These are phyloP conservation scores for Podospora tetraspora DNA, from an alignment of 495 filamentous ascomycete genomes.

Conservation along the genomic window DNA sequence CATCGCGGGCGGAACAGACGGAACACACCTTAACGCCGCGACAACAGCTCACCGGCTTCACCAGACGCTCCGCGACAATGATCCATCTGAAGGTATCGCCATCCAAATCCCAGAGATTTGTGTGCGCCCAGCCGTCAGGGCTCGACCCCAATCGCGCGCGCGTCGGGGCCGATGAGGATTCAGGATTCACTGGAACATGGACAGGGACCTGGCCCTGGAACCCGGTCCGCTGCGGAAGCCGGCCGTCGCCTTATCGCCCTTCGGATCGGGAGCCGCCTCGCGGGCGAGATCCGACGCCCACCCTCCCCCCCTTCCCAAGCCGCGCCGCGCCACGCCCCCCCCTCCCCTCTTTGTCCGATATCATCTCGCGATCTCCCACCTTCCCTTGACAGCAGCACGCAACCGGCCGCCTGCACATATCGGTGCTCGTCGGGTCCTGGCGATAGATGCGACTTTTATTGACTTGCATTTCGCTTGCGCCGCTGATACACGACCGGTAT, in stretches of 20 bases:
- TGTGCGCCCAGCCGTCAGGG: neutral
- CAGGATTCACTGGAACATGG: too few species aligned
- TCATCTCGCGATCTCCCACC: neutral
- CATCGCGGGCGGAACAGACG: too few species aligned
- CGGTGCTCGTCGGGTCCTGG: neutral
- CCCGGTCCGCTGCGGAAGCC: conserved; percentile 5
- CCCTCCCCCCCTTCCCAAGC: neutral
- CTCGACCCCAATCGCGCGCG: neutral
- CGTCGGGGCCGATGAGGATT: neutral
- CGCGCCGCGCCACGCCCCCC: neutral
- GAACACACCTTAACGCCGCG: neutral
- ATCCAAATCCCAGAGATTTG: neutral
- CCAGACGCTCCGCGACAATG: neutral
- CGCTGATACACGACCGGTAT: neutral
- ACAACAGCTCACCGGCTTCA: neutral
- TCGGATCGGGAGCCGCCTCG: conserved; percentile 11
- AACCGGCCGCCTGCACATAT: neutral
- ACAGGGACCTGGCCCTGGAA: neutral
- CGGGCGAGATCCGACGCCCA: conserved; percentile 8
- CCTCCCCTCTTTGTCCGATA: neutral
- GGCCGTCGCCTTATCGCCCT: conserved; percentile 10
- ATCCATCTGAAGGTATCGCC: neutral
- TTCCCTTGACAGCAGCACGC: neutral
- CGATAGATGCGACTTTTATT: neutral
- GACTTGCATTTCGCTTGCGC: neutral